Evolutionary conservation across 768 basidiomycete genomes (phyloP).

Genomic region (Chalciporus piperatus): DNA sequence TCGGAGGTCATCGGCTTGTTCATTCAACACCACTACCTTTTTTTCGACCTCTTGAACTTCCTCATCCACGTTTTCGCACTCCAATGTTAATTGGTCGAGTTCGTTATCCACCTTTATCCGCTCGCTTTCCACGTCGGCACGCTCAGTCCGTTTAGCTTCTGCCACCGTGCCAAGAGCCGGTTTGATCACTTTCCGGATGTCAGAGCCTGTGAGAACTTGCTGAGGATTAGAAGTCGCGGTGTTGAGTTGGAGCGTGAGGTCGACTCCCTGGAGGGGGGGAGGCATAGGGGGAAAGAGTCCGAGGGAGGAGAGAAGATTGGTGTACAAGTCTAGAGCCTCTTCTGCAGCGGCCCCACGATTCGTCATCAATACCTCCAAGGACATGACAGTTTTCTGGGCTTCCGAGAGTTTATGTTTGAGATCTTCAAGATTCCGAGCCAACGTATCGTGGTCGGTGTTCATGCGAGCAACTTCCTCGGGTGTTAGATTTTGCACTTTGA

Average conservation of each 20-base stretch:
- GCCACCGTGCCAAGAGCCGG: slow-evolving; percentile 72
- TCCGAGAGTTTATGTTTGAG: slow-evolving; percentile 74
- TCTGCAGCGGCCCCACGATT: slow-evolving; percentile 80
- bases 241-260: slow-evolving; percentile 81
- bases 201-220: slow-evolving; percentile 63
- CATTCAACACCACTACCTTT: slow-evolving; percentile 64
- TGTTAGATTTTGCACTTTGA: slow-evolving; percentile 85
- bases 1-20: slow-evolving; percentile 78
- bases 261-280: slow-evolving; percentile 65
- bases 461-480: slow-evolving; percentile 90
- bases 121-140: slow-evolving; percentile 70
- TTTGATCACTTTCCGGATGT: slow-evolving; percentile 70
- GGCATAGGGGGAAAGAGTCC: slow-evolving; percentile 76
- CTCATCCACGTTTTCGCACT: slow-evolving; percentile 80
- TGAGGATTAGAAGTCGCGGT: slow-evolving; percentile 69
- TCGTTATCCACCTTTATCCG: slow-evolving; percentile 80
- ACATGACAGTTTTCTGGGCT: slow-evolving; percentile 67
- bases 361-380: slow-evolving; percentile 79
- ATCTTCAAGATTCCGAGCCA: slow-evolving; percentile 71
- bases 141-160: slow-evolving; percentile 67
- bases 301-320: slow-evolving; percentile 66
- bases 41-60: slow-evolving; percentile 73
- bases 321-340: slow-evolving; percentile 78
- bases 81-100: slow-evolving; percentile 69
- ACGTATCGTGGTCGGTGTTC: slow-evolving; percentile 83